Conservation (phyloP, 1,284 basidiomycete genomes). For the Papiliotrema terrestris region DNA sequence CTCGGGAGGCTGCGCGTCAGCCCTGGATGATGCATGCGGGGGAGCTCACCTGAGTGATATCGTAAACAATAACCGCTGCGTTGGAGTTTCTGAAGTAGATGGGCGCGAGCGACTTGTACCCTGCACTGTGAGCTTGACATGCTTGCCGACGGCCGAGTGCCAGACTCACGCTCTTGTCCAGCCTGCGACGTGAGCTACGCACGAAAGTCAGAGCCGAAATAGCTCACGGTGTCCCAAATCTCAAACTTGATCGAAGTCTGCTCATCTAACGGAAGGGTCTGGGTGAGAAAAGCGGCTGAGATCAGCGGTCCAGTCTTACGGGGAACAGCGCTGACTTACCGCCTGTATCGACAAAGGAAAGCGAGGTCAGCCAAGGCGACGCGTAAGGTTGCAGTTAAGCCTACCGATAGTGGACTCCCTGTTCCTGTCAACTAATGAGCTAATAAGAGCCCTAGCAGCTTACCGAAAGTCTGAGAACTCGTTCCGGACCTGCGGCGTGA, state of each 20-base stretch:
- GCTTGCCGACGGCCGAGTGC: not conserved
- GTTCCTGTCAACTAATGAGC: not conserved
- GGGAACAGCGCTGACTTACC: constrained; percentile 20
- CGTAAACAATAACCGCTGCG: constrained; percentile 97
- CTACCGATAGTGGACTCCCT: constrained; percentile 49
- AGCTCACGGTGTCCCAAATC: constrained; percentile 69
- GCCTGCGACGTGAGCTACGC: constrained; percentile 26
- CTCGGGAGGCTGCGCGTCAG: constrained; percentile 19
- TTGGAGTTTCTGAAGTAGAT: constrained; percentile 99
- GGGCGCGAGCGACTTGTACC: constrained; percentile 59
- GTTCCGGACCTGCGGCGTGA: constrained; percentile 57
- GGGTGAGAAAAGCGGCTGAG: constrained; percentile 89
- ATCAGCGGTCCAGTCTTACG: constrained; percentile 4
- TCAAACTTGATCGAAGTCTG: constrained; percentile 93
- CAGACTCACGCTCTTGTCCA: constrained; percentile 46
- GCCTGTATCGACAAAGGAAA: constrained; percentile 23
- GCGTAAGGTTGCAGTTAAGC: no score
- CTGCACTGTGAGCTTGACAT: constrained; percentile 11
- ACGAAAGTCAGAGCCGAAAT: no score
- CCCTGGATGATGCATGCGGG: no score
- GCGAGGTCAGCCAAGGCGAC: not conserved
- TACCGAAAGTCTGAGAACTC: constrained; percentile 98
- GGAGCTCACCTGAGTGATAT: constrained; percentile 74
- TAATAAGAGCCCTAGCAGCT: constrained; percentile 16
- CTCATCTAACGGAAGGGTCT: constrained; percentile 87